A percentile compares a stretch with the other conserved stretches of the same genome.
Evolutionary conservation across 2,329 filamentous ascomycete genomes (phyloP).

Genomic region (Clonostachys sp.): DNA sequence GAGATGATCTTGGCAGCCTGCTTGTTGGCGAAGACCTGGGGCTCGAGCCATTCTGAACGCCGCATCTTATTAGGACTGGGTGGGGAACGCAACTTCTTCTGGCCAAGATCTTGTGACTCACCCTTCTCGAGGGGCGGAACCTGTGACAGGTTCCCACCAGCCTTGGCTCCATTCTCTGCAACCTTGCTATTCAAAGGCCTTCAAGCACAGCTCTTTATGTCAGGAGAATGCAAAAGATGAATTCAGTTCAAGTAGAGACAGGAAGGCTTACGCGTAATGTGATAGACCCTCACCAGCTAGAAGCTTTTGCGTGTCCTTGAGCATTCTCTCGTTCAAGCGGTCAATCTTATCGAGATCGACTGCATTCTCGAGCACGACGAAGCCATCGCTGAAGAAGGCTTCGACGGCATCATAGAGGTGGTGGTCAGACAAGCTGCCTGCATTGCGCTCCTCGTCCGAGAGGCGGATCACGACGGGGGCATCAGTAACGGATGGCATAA

Average conservation of each 20-base stretch:
- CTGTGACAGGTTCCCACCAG: slow-evolving; percentile 13
- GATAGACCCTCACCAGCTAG: slow-evolving; percentile 8
- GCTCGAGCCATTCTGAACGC: slow-evolving; percentile 11
- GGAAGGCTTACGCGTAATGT: slow-evolving; percentile 5
- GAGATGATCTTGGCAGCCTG: slow-evolving; percentile 9
- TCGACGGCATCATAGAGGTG: slow-evolving; percentile 15
- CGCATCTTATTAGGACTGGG: background rate
- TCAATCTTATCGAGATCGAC: slow-evolving; percentile 15
- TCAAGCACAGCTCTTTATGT: background rate
- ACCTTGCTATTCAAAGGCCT: slow-evolving; percentile 12
- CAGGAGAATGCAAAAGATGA: background rate
- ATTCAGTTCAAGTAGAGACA: background rate
- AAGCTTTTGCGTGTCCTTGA: slow-evolving; percentile 12
- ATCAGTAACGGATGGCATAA: background rate
- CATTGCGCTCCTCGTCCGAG: slow-evolving; percentile 13
- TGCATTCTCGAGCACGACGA: slow-evolving; percentile 16
- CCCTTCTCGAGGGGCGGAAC: slow-evolving; percentile 11
- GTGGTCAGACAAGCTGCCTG: slow-evolving; percentile 12
- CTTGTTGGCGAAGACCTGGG: slow-evolving; percentile 19
- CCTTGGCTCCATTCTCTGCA: slow-evolving; percentile 8
- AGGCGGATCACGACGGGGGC: slow-evolving; percentile 4
- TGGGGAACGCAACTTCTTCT: no score
- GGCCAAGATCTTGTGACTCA: background rate
- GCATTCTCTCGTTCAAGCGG: slow-evolving; percentile 15
- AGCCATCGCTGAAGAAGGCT: slow-evolving; percentile 14